Percentiles rank a stretch among this genome's conserved stretches.
phyloP scores from a whole-genome alignment of 2,329 filamentous ascomycete species.

The Neonectria ditissima region DNA sequence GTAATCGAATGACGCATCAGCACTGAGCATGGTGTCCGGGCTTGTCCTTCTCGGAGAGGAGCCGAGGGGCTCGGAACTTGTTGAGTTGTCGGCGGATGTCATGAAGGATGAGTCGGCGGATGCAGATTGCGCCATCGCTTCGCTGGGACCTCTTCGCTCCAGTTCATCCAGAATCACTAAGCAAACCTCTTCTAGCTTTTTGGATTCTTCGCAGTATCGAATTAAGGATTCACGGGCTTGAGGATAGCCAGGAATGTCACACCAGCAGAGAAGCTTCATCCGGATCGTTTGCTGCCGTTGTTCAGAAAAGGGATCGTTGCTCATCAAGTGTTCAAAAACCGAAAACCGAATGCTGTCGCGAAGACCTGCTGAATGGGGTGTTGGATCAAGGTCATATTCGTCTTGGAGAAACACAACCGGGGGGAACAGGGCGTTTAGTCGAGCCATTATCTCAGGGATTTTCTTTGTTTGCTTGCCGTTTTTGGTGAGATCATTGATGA shows the following conservation, averaged over 20 bases:
- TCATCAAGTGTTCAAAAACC: conserved; percentile 51
- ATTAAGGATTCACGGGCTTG: conserved; percentile 45
- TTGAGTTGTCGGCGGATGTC: conserved; percentile 24
- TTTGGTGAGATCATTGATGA: conserved; percentile 41
- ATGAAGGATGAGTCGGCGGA: conserved; percentile 26
- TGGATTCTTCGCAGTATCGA: conserved; percentile 50
- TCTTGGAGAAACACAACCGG: conserved; percentile 38
- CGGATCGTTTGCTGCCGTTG: conserved; percentile 42
- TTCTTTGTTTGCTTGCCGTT: conserved; percentile 25
- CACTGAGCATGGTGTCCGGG: conserved; percentile 23
- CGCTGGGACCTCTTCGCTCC: conserved; percentile 19
- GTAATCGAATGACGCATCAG: conserved; percentile 19
- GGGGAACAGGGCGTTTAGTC: conserved; percentile 53
- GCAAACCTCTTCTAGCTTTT: conserved; percentile 50
- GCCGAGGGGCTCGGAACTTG: conserved; percentile 16
- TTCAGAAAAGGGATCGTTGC: conserved; percentile 33
- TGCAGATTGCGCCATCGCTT: conserved; percentile 11
- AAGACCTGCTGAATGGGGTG: conserved; percentile 47
- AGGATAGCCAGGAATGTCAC: conserved; percentile 47
- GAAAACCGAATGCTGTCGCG: conserved; percentile 52
- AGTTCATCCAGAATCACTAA: conserved; percentile 40
- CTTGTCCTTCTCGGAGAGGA: conserved; percentile 18
- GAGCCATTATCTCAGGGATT: conserved; percentile 47
- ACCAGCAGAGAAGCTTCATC: conserved; percentile 50
- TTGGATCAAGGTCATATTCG: conserved; percentile 41